These are phyloP conservation scores for Claviceps citrina DNA, from an alignment of 2,329 filamentous ascomycete species.

Conservation along the genomic window DNA sequence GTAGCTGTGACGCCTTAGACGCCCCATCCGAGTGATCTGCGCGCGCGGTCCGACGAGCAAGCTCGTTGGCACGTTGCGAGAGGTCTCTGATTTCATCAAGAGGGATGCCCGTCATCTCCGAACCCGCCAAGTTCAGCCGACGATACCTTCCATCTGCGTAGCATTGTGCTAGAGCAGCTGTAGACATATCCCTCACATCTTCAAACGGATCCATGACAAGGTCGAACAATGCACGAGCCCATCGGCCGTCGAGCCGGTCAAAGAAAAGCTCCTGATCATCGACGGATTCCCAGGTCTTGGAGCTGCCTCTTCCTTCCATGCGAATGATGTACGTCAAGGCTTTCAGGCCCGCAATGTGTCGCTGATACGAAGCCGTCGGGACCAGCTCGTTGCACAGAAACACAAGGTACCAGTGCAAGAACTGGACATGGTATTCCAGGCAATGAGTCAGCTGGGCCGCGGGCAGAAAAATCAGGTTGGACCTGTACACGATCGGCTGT, in stretches of 20 bases:
- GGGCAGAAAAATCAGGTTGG: constrained; percentile 25
- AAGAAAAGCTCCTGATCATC: constrained; percentile 27
- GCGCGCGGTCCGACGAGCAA: constrained; percentile 57
- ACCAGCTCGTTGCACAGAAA: constrained; percentile 62
- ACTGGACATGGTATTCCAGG: constrained; percentile 40
- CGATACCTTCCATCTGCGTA: constrained; percentile 25
- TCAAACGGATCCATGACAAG: constrained; percentile 83
- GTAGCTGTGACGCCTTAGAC: constrained; percentile 57
- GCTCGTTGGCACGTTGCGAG: constrained; percentile 35
- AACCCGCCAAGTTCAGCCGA: constrained; percentile 11
- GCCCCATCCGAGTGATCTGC: constrained; percentile 89
- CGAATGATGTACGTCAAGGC: constrained; percentile 52
- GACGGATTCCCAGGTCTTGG: constrained; percentile 22
- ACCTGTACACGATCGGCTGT: constrained; percentile 21
- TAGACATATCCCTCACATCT: constrained; percentile 56
- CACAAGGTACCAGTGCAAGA: constrained; percentile 57
- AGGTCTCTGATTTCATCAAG: constrained; percentile 28
- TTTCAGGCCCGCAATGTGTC: constrained; percentile 68
- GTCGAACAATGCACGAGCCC: constrained; percentile 55
- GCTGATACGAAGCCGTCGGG: constrained; percentile 75
- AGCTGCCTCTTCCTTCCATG: constrained; percentile 52
- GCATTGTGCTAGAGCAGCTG: constrained; percentile 33
- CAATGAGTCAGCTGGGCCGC: constrained; percentile 22
- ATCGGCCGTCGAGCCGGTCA: constrained; percentile 29
- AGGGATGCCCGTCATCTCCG: constrained; percentile 7